Evolutionary conservation across 2,329 filamentous ascomycete species (phyloP), one percentile per base, ranked within the genome.

Genomic region (Fusarium sp.): DNA sequence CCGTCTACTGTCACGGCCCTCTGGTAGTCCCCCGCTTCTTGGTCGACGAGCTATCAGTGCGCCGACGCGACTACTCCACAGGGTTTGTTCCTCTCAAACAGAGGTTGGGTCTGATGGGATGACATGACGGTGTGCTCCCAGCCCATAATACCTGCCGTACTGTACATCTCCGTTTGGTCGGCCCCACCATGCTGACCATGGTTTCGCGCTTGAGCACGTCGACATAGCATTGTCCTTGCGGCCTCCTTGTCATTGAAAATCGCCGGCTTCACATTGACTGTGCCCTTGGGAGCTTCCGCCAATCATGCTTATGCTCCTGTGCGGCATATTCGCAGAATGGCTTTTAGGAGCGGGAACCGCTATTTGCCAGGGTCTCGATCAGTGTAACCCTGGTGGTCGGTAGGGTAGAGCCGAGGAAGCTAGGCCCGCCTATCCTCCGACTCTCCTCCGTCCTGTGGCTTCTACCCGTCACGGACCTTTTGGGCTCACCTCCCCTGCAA

Each of bases 341-440:
- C 60, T 43, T 59, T 65, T 62, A 55, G 61, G 59, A 41, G 31
- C 60, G 52, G 48, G 58, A 57, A 60, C 59, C 53, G 51, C 63
- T 46, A 64, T 58, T 67, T 65, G 34, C 43, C 59, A 69, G 66
- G 64, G 72, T 61, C 68, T 70, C 60, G 70, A 75, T 72, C 64
- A 75, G 60, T 65, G 62, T 57, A 70, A 72, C 68, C 66, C 59
- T 65, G 64, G 65, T 66, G 54, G 63, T 62, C 71, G 67, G 70
- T 69, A 72, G 61, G 60, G 61, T 59, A 60, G 65, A 73, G 61
- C 71, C 70, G 71, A 75, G 73, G 73, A 65, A 68, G 65, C 62
- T 66, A 75, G 73, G 71, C 65, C 71, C 71, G 71, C 60, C 73
- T 74, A 68, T 70, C 71, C 73, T 66, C 52, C 56, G 59, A 64